phyloP scores from a whole-genome alignment of 2,329 filamentous ascomycete genomes.

The Sarocladiaceae sp. region DNA sequence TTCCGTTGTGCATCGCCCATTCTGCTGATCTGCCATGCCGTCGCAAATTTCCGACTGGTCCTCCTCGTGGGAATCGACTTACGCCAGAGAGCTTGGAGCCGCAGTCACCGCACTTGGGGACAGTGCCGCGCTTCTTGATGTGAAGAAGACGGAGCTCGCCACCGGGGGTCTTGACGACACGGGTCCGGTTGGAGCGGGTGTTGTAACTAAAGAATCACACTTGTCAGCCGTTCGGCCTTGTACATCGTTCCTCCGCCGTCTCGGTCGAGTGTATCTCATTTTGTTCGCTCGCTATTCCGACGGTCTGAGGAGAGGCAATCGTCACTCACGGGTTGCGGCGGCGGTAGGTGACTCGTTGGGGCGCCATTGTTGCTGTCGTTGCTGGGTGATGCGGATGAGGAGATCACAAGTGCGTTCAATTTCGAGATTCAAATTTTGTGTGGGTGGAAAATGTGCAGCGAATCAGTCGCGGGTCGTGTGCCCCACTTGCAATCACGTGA shows the following conservation, averaged over 20 bases:
- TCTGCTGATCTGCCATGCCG: conserved; percentile 4
- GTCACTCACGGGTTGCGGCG: conserved; percentile 71
- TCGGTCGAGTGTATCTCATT: conserved; percentile 13
- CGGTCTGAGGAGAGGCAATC: conserved; percentile 12
- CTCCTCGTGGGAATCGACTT: conserved; percentile 46
- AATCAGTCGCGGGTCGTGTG: conserved; percentile 23
- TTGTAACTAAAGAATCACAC: conserved; percentile 65
- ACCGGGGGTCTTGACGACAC: conserved; percentile 92
- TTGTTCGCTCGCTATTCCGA: conserved; percentile 8
- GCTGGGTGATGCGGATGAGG: conserved; percentile 24
- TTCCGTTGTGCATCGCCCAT: too few species aligned
- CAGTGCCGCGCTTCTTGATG: conserved; percentile 99
- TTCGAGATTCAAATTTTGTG: conserved; percentile 39
- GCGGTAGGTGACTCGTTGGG: conserved; percentile 61
- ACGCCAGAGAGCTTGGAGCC: conserved; percentile 96
- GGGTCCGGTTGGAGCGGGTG: conserved; percentile 95
- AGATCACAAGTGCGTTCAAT: conserved; percentile 31
- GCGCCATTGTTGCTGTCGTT: conserved; percentile 49
- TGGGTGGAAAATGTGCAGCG: conserved; percentile 32
- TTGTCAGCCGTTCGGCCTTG: conserved; percentile 13
- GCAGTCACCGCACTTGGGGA: conserved; percentile 99
- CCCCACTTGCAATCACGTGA: conserved; percentile 13
- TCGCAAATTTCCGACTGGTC: background rate
- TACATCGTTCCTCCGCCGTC: conserved; percentile 4
- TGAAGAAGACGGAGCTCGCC: conserved; percentile 93